Conservation (phyloP, 2,329 filamentous ascomycete species). For the Fusarium nematophilum region DNA sequence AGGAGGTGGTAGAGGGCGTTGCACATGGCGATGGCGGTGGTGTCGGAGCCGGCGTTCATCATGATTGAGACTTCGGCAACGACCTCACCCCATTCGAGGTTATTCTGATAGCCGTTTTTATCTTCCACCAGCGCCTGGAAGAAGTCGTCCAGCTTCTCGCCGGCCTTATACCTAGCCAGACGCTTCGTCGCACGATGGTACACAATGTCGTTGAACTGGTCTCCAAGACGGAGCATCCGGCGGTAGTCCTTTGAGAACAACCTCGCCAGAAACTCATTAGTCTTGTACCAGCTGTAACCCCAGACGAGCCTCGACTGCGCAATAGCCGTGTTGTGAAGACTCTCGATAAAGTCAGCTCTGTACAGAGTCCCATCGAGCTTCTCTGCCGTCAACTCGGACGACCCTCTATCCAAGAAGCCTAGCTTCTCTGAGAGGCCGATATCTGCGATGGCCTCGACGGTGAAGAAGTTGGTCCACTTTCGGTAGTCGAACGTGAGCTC, state of each 20-base stretch:
- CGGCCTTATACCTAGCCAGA: constrained; percentile 40
- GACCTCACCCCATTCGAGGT: constrained; percentile 68
- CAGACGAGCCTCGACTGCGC: no score
- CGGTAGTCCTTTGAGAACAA: no score
- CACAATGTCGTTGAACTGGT: constrained; percentile 54
- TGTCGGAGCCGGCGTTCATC: constrained; percentile 62
- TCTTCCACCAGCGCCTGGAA: constrained; percentile 65
- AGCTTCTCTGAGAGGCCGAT: constrained; percentile 64
- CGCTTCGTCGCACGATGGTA: constrained; percentile 52
- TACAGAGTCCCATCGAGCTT: no score
- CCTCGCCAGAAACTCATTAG: no score
- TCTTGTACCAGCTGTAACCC: no score
- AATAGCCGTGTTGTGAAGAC: no score
- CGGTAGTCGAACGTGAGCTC: constrained; percentile 57
- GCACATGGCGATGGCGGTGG: constrained; percentile 59
- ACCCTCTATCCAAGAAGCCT: no score
- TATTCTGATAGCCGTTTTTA: constrained; percentile 49
- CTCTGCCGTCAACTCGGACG: no score
- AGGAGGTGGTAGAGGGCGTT: constrained; percentile 65
- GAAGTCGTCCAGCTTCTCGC: constrained; percentile 69
- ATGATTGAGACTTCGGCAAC: constrained; percentile 66
- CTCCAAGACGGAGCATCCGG: no score
- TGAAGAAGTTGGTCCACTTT: constrained; percentile 64
- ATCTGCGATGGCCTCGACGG: constrained; percentile 65
- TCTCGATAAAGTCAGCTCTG: no score